A percentile compares a stretch with the other conserved stretches of the same genome.
Evolutionary conservation across 345 rosid genomes (phyloP).

Genomic region (Syzygium aqueum): DNA sequence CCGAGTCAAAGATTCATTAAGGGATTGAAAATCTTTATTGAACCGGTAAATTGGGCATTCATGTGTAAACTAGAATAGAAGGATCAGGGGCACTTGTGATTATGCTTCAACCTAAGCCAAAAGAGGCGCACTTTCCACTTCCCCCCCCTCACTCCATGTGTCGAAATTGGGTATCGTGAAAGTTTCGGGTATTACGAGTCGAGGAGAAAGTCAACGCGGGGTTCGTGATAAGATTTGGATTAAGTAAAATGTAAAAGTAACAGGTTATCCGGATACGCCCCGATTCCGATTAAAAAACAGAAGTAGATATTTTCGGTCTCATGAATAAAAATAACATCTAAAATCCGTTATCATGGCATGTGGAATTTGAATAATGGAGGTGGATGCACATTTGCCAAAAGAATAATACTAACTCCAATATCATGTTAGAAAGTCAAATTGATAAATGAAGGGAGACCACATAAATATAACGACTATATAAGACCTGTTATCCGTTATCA

Average conservation of each 20-base stretch:
- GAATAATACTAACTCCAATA: no score
- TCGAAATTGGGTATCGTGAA: neutral
- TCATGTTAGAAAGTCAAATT: no score
- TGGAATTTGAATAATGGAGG: no score
- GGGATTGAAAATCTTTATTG: neutral
- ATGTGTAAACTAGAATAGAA: neutral
- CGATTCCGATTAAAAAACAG: no score
- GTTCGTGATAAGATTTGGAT: neutral
- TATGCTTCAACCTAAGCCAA: neutral
- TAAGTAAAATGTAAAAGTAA: neutral
- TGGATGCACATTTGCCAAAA: no score
- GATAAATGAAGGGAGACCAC: no score
- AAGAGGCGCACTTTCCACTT: accelerated
- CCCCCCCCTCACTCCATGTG: neutral
- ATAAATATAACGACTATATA: no score
- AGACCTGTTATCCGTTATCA: no score
- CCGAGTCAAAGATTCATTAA: neutral
- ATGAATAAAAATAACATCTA: no score
- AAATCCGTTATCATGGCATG: no score
- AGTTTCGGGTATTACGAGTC: neutral
- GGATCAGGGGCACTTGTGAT: neutral
- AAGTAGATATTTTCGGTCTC: no score
- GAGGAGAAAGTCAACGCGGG: neutral
- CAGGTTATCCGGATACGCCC: neutral
- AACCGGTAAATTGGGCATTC: neutral